Evolutionary conservation across 116 monocot species (phyloP), one percentile per base, ranked within the genome.

Genomic region (Dioscorea cayenensis): DNA sequence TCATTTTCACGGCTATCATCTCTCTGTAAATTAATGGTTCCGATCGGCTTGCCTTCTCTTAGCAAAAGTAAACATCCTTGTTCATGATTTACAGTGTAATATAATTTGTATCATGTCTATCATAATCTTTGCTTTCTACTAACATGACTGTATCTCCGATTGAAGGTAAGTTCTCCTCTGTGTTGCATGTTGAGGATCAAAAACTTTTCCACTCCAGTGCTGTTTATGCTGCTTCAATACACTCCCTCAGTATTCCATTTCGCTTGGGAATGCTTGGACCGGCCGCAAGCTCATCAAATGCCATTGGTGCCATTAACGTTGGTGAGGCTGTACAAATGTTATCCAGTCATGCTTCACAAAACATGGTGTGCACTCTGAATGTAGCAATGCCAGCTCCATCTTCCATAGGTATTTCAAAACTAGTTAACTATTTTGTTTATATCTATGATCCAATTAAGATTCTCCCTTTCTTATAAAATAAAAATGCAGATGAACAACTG

Each of bases 151-250:
- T 51, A 27, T 51, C 58, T 52, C 11, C 37, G 29, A 69, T 65
- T 70, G 59, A 72, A 97, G 97, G 90, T 66, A 82, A 83, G 60
- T 64, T 88, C 20, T 84, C 88, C 19, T 74, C 87, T 10, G 65
- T 68, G 49, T 83, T 97, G 68, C 51, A 63, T 64, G 71, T 93
- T 62, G 76, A 86, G 68, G 97, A 97, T 77, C 37, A 82, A 38
- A 97, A 97, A 70, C 86, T 65, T 69, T 97, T 90, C 81, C 90
- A 97, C 60, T 77, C 72, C 22, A 97, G 97, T 84, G 88, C 90
- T 59, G 78, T 93, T 67, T 97, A 87, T 89, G 93, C 97, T 63
- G 84, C 97, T 60, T 73, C 90, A 58, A 78, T 97, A 68, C 93
- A 93, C 72, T 88, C 90, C 10, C 67, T 87, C 20, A 81, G 83